Evolutionary conservation across 2,329 filamentous ascomycete species (phyloP), one percentile per base, ranked within the genome.

Genomic region (Harringtonia aguacate): DNA sequence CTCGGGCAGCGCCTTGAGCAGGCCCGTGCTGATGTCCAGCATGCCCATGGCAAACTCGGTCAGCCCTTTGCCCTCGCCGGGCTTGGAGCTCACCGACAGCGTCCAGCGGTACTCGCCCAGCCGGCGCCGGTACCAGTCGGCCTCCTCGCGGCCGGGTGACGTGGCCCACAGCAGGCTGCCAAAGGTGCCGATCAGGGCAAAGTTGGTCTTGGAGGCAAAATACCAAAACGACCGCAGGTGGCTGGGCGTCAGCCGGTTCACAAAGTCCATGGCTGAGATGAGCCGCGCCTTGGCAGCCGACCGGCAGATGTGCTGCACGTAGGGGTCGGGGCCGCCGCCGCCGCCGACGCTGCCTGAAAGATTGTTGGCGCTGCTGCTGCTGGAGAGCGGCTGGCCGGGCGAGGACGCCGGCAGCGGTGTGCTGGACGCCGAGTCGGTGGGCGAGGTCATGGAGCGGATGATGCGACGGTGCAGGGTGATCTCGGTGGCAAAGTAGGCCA

Each of bases 181-280:
- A 59, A 97, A 97, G 0, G 89, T 95, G 44, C 88, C 89, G 55
- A 97, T 95, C 12, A 97, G 72, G 0, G 90, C 89, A 63, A 97
- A 95, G 63, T 95, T 95, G 31, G 84, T 85, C 56, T 87, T 86
- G 34, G 83, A 86, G 2, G 85, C 81, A 58, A 89, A 90, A 58
- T 85, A 89, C 90, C 90, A 97, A 64, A 95, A 95, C 0, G 86
- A 77, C n/a, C 83, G 79, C 27, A 95, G 73, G 55, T 97, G 89
- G 30, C 81, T 78, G 1, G 87, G 86, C 36, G 84, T 87, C 28
- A 97, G 75, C 1, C 90, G 82, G 63, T 95, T 95, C 55, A 95
- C 88, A 62, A 95, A 95, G 60, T 97, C 90, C 85, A 97, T 94
- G 50, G 89, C 88, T 20, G 86, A 94, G 57, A 95, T 95, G 29